Percentiles rank a stretch among this genome's conserved stretches.
phyloP scores from a whole-genome alignment of 352 stramenopile genomes.

The Globisporangium iwayamae region DNA sequence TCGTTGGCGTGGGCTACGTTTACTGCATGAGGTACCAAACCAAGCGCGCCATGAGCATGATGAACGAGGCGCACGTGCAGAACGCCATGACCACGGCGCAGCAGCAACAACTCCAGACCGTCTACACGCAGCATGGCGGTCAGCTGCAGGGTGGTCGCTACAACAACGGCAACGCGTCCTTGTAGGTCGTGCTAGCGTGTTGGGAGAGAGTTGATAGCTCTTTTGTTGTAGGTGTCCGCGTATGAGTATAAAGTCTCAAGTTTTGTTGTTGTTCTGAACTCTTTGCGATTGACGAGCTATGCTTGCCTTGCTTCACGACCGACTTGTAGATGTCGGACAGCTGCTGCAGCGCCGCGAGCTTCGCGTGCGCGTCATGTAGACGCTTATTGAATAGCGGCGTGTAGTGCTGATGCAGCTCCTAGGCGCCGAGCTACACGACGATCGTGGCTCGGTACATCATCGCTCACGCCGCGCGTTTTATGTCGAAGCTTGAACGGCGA shows the following conservation, averaged over 20 bases:
- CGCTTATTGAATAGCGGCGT: background rate
- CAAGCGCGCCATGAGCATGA: background rate
- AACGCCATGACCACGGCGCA: background rate
- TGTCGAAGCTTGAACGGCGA: too few species aligned
- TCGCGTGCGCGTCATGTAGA: background rate
- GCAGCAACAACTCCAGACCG: background rate
- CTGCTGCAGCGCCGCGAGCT: background rate
- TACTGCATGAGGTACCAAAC: constrained; percentile 1
- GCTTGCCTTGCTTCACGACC: background rate
- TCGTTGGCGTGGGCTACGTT: background rate
- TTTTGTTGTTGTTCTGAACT: too few species aligned
- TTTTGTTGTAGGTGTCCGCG: background rate
- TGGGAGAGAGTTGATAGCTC: background rate
- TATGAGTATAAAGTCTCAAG: background rate
- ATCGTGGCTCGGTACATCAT: too few species aligned
- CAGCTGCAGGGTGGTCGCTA: background rate
- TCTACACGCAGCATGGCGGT: background rate
- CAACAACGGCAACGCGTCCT: background rate
- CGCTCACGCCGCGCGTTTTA: too few species aligned
- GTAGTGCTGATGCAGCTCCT: background rate
- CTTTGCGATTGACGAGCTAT: too few species aligned
- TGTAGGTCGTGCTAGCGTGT: background rate
- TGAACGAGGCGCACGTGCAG: background rate
- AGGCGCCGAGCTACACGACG: background rate
- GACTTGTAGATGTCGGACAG: background rate